Base-by-base conservation (phyloP, 2,329 filamentous ascomycete genomes). In the Tricladium varicosporioides region DNA sequence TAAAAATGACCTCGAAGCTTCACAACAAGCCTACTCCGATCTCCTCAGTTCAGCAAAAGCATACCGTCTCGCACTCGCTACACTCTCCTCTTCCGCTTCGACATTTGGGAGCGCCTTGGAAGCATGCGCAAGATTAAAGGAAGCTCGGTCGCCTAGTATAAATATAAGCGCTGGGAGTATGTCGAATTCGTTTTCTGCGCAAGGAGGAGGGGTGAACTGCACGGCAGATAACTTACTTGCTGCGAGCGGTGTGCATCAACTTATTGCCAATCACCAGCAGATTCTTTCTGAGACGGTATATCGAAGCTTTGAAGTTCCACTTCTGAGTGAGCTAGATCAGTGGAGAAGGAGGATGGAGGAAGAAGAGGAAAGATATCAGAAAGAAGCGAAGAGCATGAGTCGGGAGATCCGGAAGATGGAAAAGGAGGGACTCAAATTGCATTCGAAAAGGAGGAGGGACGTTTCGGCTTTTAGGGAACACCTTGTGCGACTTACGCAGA, bases 201-300 rank as follows among this genome's bases (percentile, higher is more conserved):
- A 71, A 13, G 47, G 40, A 43, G 76, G 77, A 46, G 73, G 76
- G 36, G 49, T 47, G 2, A 51, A 16, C 18, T 87, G 84, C 72
- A 87, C 85, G 0, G 85, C 84, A 14, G 84, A 87, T 71, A 77
- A 78, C 53, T 75, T 88, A 46, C 74, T 88, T 58, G 79, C 82
- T 31, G 81, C 84, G 11, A 81, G 82, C 33, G 85, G 85, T 36
- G 78, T 88, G 43, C 85, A 88, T 68, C 83, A 88, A 65, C 77
- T 88, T 16, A 76, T 87, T 57, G 85, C 85, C 47, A 88, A 88
- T 72, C 85, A 88, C 74, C 83, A 87, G 70, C 84, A 87, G 67
- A 88, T 88, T 64, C 78, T 88, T 2, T 83, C 79, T 61, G 85
- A 88, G 72, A 87, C 84, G 0, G 83, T 88, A 8, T 88, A 88